A percentile compares a stretch with the other conserved stretches of the same genome.
These are phyloP conservation scores for Citrullus amarus DNA, from an alignment of 306 rosid genomes.

Conservation along the genomic window DNA sequence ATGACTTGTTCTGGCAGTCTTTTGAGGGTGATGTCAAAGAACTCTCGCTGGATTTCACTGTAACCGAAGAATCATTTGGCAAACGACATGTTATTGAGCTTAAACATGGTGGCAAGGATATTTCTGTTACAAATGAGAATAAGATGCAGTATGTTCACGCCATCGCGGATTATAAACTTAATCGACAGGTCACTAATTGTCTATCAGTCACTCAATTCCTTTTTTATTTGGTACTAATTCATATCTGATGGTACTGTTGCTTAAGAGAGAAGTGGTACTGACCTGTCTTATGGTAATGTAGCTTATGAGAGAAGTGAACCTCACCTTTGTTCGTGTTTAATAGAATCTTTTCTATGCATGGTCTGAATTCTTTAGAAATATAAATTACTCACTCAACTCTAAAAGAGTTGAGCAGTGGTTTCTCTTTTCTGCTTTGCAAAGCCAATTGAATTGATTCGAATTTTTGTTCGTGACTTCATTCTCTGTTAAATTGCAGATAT, in stretches of 20 bases:
- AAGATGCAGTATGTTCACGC: conserved; percentile 96
- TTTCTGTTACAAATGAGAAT: conserved; percentile 69
- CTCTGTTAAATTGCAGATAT: conserved; percentile 51
- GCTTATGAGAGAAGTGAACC: background rate
- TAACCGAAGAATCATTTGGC: conserved; percentile 91
- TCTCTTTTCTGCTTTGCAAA: background rate
- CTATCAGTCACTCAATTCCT: background rate
- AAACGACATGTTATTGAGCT: conserved; percentile 68
- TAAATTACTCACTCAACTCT: background rate
- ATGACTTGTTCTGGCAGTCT: conserved; percentile 42
- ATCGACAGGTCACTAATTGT: conserved; percentile 58
- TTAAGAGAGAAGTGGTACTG: background rate
- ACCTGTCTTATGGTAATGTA: background rate
- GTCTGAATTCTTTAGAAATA: background rate
- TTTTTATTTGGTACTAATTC: background rate
- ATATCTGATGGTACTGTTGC: background rate
- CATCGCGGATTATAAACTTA: conserved; percentile 93
- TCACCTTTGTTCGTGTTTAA: background rate
- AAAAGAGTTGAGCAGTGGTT: background rate
- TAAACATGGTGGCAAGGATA: conserved; percentile 82
- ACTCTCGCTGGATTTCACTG: conserved; percentile 82
- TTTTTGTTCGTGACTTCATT: conserved; percentile 11
- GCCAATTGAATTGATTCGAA: conserved; percentile 7
- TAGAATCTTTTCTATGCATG: background rate
- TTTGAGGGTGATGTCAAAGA: conserved; percentile 76